Conservation (phyloP, 495 filamentous ascomycete species). For the Penicillium turbatum region DNA sequence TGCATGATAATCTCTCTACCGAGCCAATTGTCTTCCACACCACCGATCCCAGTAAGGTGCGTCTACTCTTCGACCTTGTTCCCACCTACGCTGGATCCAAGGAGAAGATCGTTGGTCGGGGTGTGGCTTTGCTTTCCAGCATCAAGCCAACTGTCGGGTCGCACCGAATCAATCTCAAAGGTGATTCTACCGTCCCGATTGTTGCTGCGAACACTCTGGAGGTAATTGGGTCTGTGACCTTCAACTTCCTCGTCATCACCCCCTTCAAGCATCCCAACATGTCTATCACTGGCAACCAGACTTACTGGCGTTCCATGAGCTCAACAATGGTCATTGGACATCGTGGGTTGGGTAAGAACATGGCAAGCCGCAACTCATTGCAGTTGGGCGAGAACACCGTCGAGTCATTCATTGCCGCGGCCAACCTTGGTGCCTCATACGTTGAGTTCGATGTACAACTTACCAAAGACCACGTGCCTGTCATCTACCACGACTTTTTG, state of each 20-base stretch:
- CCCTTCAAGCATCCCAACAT: constrained; percentile 93
- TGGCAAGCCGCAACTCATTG: constrained; percentile 70
- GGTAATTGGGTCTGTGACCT: constrained; percentile 89
- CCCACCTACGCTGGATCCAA: constrained; percentile 94
- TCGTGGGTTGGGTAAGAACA: constrained; percentile 88
- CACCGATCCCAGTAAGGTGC: constrained; percentile 71
- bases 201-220: constrained; percentile 75
- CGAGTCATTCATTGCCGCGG: constrained; percentile 91
- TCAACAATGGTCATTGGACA: constrained; percentile 92
- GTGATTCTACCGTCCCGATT: constrained; percentile 90
- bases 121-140: constrained; percentile 81
- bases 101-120: constrained; percentile 84
- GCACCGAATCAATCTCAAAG: constrained; percentile 79
- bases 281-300: constrained; percentile 81
- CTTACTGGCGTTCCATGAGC: constrained; percentile 87
- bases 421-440: constrained; percentile 86
- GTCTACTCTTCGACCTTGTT: constrained; percentile 89
- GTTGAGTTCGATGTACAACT: constrained; percentile 96
- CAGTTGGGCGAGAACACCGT: constrained; percentile 96
- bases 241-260: constrained; percentile 94
- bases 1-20: constrained; percentile 88
- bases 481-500: constrained; percentile 98
- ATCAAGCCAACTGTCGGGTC: constrained; percentile 77
- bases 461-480: constrained; percentile 96
- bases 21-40: constrained; percentile 89